Evolutionary conservation across 352 stramenopile species (phyloP), one percentile per base, ranked within the genome.

Genomic region (Globisporangium recalcitrans): DNA sequence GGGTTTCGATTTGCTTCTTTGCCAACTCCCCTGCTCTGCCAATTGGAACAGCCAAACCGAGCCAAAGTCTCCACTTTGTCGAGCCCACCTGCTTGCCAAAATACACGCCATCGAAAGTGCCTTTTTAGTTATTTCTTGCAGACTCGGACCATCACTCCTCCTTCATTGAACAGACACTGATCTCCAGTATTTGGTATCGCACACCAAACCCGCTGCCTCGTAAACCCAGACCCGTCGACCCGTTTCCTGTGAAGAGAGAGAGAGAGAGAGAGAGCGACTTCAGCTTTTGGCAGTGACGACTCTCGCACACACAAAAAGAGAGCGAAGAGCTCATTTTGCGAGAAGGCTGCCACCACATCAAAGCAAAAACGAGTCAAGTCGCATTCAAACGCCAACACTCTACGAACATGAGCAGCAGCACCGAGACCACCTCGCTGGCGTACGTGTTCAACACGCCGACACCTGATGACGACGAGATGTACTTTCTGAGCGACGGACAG

Each of bases 381-480:
- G 34, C 49, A 47, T 13, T 19, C 32, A 19, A n/a, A 46, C 29
- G 47, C 24, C 31, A 10, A 53, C 22, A 42, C n/a, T n/a, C n/a
- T 38, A 34, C 55, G 21, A 63, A 13, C 21, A 63, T 58, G 26
- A 63, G 46, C 56, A 36, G 38, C 44, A 56, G 11, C 1, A 69
- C 58, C 49, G 63, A 65, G 62, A 58, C 40, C 13, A 48, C 55
- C 4, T 63, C 58, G 32, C 72, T 88, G 51, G 73, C 78, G 57
- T 75, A 83, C 61, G 75, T 81, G 31, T 87, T 88, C 70, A 69
- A 77, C 49, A 69, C 70, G 32, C 34, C 62, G 13, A 29, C 58
- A 38, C 51, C 76, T 11, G 53, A 68, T 26, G 73, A 83, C 24
- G 77, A 87, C 54, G 80, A 87, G 56, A 72, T 89, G 58, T 89